Evolutionary conservation across 2,329 filamentous ascomycete genomes (phyloP).

Genomic region (Mollisiaceae sp.): DNA sequence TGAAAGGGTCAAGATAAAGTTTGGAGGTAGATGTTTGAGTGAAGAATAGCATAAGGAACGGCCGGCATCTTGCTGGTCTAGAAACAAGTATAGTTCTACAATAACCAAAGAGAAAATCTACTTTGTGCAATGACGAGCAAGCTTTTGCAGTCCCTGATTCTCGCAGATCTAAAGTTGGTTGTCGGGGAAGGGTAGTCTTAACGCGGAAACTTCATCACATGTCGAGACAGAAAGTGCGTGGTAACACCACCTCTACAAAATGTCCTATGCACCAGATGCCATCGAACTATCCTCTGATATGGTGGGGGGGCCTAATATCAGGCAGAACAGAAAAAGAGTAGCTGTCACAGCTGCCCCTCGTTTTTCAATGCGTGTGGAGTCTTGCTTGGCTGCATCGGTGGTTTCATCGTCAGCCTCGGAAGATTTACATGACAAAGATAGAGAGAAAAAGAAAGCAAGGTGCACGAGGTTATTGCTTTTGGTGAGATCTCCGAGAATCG

Average conservation of each 20-base stretch:
- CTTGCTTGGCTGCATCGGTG: slow-evolving; percentile 21
- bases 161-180: neutral
- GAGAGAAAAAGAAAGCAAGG: slow-evolving; percentile 17
- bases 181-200: neutral
- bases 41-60: neutral
- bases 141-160: neutral
- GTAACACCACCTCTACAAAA: neutral
- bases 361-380: slow-evolving; percentile 28
- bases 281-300: neutral
- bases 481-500: neutral
- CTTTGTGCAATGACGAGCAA: slow-evolving; percentile 4
- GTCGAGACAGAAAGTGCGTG: neutral
- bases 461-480: slow-evolving; percentile 20
- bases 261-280: neutral
- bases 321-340: slow-evolving; percentile 14
- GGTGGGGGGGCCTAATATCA: slow-evolving; percentile 7
- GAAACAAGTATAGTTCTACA: neutral
- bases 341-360: slow-evolving; percentile 20
- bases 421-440: neutral
- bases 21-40: neutral
- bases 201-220: neutral
- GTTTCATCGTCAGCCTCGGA: slow-evolving; percentile 30
- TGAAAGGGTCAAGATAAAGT: neutral
- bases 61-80: neutral
- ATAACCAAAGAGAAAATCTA: neutral